These are phyloP conservation scores for Cordyceps farinosa DNA, from an alignment of 2,329 filamentous ascomycete species.

Conservation along the genomic window DNA sequence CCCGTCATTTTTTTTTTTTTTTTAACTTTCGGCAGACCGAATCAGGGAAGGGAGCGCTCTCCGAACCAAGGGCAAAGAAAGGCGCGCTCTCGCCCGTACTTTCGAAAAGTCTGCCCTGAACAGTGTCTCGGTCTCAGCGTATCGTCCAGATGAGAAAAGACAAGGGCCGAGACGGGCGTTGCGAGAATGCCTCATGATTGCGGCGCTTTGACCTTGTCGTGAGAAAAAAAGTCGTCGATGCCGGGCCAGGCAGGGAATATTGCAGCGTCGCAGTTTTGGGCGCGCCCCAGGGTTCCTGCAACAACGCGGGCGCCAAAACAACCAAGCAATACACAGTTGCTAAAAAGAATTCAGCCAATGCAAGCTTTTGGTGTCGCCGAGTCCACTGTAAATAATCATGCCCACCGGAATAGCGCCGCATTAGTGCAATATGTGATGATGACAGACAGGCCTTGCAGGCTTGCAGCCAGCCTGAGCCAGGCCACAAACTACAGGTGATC, in stretches of 20 bases:
- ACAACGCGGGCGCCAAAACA: no score
- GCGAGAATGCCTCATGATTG: no score
- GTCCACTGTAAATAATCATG: slow-evolving; percentile 2
- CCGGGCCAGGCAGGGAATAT: no score
- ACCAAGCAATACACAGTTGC: no score
- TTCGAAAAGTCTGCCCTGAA: not conserved
- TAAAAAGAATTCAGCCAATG: not conserved
- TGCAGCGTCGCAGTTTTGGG: no score
- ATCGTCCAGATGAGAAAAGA: not conserved
- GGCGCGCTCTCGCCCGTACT: not conserved
- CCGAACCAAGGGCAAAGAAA: not conserved
- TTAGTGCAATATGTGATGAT: slow-evolving; percentile 2
- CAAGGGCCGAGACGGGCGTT: no score
- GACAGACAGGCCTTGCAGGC: not conserved
- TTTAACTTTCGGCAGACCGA: no score
- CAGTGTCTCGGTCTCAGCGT: not conserved
- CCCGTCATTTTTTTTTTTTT: no score
- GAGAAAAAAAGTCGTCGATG: no score
- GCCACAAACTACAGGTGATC: not conserved
- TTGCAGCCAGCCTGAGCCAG: not conserved
- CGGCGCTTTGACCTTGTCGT: not conserved
- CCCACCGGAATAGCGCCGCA: not conserved
- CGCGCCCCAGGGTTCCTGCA: no score
- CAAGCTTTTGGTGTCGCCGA: not conserved
- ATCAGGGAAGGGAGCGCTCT: not conserved